Evolutionary conservation across 116 monocot species (phyloP), one percentile per base, ranked within the genome.

Genomic region (Posidonia oceanica): DNA sequence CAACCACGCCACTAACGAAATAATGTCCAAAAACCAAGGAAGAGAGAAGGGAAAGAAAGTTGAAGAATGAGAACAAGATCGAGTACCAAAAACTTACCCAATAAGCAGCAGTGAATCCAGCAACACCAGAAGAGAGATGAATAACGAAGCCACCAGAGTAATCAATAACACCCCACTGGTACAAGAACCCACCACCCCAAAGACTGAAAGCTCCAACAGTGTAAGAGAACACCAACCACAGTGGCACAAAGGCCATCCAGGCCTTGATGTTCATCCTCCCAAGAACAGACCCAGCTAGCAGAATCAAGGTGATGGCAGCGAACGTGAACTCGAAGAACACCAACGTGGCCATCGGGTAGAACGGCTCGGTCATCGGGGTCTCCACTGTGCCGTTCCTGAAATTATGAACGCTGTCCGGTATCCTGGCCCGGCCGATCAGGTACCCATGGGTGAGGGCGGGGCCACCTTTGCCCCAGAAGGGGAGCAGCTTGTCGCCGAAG

Each of bases 61-160:
- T 5, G n/a, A 58, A 58, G 58, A 20, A 20, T 36, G 36, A 21
- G 61, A 3, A 36, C 7, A 42, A 51, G 67, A 42, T 13, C 3
- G 4, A 37, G 71, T 37, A 16, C 14, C 13, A 38, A 12, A 16
- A 21, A 29, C 40, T 42, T 69, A 81, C 81, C 69, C 69, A 69
- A 56, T 69, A 82, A 18, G 82, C 82, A 4, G 78, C 78, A 3
- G 82, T 82, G 78, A 82, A 82, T 16, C 82, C 82, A 14, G 82
- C 78, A 38, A 81, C 65, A 14, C 77, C 77, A 6, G 81, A 81
- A 14, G 81, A 81, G 41, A 81, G 48, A 68, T 82, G 82, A 61
- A 82, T 82, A 52, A 82, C 82, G 70, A 78, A 82, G 3, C 82
- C 82, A 2, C 82, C 82, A 54, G 78, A 66, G 71, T 74, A 82